phyloP scores from a whole-genome alignment of 192 early-diverging fungal genomes.

The Gryganskiella cystojenkinii region DNA sequence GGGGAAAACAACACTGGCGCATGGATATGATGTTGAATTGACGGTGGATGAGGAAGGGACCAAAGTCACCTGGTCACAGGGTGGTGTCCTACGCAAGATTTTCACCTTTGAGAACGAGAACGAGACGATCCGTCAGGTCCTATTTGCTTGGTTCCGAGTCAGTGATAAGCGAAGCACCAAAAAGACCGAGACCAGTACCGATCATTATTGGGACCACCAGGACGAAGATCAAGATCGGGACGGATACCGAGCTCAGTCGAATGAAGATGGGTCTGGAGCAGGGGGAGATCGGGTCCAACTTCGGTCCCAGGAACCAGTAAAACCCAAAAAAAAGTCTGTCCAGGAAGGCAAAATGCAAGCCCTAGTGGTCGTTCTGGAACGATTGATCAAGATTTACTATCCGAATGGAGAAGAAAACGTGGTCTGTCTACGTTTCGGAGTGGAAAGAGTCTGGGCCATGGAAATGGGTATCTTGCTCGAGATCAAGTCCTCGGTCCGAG shows the following conservation, averaged over 20 bases:
- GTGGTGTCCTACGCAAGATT: slow-evolving; percentile 44
- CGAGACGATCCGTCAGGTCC: slow-evolving; percentile 43
- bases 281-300: too few species aligned
- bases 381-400: slow-evolving; percentile 49
- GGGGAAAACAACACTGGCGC: background rate
- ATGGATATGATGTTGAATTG: slow-evolving; percentile 53
- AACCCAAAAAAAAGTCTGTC: too few species aligned
- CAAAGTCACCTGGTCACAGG: slow-evolving; percentile 52
- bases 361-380: slow-evolving; percentile 44
- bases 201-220: too few species aligned
- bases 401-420: slow-evolving; percentile 42
- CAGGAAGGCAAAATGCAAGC: slow-evolving; percentile 34
- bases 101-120: slow-evolving; percentile 45
- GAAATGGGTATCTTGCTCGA: slow-evolving; percentile 58
- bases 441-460: slow-evolving; percentile 59
- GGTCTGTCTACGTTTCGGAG: slow-evolving; percentile 51
- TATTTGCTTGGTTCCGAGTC: slow-evolving; percentile 55
- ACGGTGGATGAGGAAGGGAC: slow-evolving; percentile 20
- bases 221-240: too few species aligned
- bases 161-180: slow-evolving; percentile 10
- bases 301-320: too few species aligned
- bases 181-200: slow-evolving; percentile 4
- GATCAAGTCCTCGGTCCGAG: slow-evolving; percentile 8
- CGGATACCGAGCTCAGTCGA: too few species aligned
- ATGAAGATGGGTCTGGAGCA: too few species aligned